Evolutionary conservation across 1,284 basidiomycete genomes (phyloP).

Genomic region (Clitocybe nebularis): DNA sequence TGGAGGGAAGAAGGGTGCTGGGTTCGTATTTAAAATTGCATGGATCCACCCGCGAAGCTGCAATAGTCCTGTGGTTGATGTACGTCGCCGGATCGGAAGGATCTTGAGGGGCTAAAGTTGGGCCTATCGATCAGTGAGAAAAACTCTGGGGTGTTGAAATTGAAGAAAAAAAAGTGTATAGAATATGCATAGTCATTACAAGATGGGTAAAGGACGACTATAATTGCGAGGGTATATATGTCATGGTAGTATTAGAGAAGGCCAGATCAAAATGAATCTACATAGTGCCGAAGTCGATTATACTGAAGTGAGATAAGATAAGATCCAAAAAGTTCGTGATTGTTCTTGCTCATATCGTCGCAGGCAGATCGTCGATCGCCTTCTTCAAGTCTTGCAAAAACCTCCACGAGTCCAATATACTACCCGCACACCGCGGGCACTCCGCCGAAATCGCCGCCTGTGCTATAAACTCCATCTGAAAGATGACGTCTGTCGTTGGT

Average conservation of each 20-base stretch:
- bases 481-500: constrained; percentile 58
- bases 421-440: constrained; percentile 58
- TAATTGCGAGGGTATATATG: background rate
- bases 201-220: too few relatives aligned
- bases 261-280: too few relatives aligned
- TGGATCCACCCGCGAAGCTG: background rate
- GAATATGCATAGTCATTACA: too few relatives aligned
- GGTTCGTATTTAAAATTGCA: constrained; percentile 8
- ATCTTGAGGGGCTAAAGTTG: background rate
- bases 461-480: constrained; percentile 56
- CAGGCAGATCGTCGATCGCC: constrained; percentile 56
- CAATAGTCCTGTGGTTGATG: background rate
- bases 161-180: background rate
- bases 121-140: background rate
- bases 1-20: constrained; percentile 9
- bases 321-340: background rate
- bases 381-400: constrained; percentile 52
- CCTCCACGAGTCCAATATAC: constrained; percentile 54
- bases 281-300: too few relatives aligned
- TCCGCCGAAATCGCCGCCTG: constrained; percentile 44
- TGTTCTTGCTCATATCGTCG: constrained; percentile 37
- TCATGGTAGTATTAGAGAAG: background rate
- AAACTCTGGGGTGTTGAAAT: background rate
- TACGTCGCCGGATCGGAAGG: constrained; percentile 5
- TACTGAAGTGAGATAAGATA: background rate